phyloP scores from a whole-genome alignment of 192 early-diverging fungal genomes.

The Backusella tuberculispora region DNA sequence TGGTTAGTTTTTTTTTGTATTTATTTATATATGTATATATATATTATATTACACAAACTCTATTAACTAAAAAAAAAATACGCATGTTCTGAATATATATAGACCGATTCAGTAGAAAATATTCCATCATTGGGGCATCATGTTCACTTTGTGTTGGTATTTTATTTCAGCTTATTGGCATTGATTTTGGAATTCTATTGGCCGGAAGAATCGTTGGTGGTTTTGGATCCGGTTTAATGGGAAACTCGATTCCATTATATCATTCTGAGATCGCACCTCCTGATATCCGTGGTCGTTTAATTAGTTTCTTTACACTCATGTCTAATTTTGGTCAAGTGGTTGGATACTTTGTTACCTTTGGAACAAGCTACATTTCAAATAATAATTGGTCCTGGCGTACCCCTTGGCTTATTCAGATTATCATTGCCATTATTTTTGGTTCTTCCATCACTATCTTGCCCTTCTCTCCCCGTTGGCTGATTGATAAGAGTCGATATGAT shows the following conservation, averaged over 20 bases:
- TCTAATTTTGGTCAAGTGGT: constrained; percentile 84
- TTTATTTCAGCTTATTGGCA: constrained; percentile 69
- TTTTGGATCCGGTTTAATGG: constrained; percentile 41
- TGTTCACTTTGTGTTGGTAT: constrained; percentile 73
- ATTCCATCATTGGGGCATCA: constrained; percentile 66
- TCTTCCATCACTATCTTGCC: constrained; percentile 75
- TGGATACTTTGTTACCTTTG: constrained; percentile 56
- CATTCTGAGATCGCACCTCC: constrained; percentile 68
- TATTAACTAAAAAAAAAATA: too few relatives aligned
- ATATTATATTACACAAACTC: too few relatives aligned
- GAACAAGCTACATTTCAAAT: constrained; percentile 43
- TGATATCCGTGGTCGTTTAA: constrained; percentile 84
- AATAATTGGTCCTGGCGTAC: constrained; percentile 71
- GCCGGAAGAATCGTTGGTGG: constrained; percentile 37
- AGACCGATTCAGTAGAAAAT: constrained; percentile 62
- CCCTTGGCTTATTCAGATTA: constrained; percentile 79
- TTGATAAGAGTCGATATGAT: constrained; percentile 64
- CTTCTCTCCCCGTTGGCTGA: constrained; percentile 85
- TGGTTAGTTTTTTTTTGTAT: constrained; percentile 11
- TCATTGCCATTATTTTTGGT: constrained; percentile 54
- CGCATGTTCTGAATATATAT: too few relatives aligned
- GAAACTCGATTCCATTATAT: constrained; percentile 43
- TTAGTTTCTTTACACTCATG: constrained; percentile 84
- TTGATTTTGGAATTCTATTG: constrained; percentile 46
- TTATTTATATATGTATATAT: background rate